Conservation (phyloP, 306 rosid genomes). For the Quercus alba region DNA sequence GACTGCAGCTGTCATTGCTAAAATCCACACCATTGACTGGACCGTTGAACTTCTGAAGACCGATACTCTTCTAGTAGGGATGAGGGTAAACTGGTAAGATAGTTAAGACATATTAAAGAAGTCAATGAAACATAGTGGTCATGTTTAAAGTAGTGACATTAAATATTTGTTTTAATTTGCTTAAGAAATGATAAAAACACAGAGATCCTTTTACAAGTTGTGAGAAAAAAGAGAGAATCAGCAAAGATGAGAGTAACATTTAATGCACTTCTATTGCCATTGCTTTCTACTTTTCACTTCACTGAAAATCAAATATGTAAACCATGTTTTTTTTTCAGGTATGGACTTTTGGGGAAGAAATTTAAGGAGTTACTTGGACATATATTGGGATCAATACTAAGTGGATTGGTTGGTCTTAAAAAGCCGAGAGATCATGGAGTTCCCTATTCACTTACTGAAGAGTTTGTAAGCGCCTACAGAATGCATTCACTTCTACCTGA, state of each 20-base stretch:
- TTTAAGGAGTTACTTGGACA: constrained; percentile 66
- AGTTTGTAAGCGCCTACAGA: constrained; percentile 73
- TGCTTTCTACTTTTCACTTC: not conserved
- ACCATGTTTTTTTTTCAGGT: constrained; percentile 40
- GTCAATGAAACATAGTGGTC: too few relatives aligned
- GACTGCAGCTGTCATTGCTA: too few relatives aligned
- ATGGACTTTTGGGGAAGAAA: constrained; percentile 74
- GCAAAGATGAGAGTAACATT: too few relatives aligned
- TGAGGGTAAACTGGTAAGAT: constrained; percentile 70
- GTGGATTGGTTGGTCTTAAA: constrained; percentile 69
- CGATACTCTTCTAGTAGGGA: constrained; percentile 61
- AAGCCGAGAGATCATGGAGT: constrained; percentile 75
- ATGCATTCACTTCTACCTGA: constrained; percentile 77
- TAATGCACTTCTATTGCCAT: not conserved
- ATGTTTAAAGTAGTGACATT: too few relatives aligned
- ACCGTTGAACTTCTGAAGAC: constrained; percentile 72
- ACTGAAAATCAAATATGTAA: not conserved
- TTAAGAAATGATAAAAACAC: not conserved
- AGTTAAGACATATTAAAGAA: too few relatives aligned
- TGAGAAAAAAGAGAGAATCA: too few relatives aligned
- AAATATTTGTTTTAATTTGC: not conserved
- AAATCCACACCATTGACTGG: constrained; percentile 88
- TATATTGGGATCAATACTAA: constrained; percentile 49
- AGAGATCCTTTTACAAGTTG: too few relatives aligned
- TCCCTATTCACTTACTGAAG: constrained; percentile 75